Conservation (phyloP, 1,284 basidiomycete species). For the Chondrostereum purpureum region DNA sequence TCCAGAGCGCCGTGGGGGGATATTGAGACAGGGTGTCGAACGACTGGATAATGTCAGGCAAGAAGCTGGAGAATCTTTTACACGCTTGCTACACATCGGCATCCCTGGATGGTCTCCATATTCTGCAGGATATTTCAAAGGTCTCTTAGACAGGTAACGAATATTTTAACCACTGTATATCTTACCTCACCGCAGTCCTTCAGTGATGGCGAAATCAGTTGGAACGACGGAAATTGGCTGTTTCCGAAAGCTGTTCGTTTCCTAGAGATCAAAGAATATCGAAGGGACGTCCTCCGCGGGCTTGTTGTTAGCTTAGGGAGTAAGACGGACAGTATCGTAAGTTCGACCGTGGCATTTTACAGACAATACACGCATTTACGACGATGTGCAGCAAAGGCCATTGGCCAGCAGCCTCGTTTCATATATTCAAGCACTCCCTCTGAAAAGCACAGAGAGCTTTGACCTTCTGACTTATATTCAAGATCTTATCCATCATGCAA, state of each 20-base stretch:
- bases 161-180: no score
- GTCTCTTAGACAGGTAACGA: conserved; percentile 55
- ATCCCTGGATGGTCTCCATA: conserved; percentile 48
- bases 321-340: conserved; percentile 76
- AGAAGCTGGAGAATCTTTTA: conserved; percentile 63
- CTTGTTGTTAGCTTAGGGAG: conserved; percentile 74
- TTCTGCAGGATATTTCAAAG: conserved; percentile 36
- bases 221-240: conserved; percentile 66
- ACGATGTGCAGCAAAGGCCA: conserved; percentile 55
- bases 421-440: conserved; percentile 50
- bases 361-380: not conserved
- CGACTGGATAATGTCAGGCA: conserved; percentile 86
- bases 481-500: conserved; percentile 50
- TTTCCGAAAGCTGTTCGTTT: conserved; percentile 68
- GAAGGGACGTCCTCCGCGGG: conserved; percentile 61
- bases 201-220: conserved; percentile 36
- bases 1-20: conserved; percentile 54
- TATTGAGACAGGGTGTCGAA: conserved; percentile 88
- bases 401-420: conserved; percentile 54
- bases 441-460: conserved; percentile 30
- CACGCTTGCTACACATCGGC: conserved; percentile 41
- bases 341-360: conserved; percentile 22
- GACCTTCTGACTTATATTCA: conserved; percentile 41
- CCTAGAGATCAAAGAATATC: conserved; percentile 57
- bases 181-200: no score